Base-by-base conservation (phyloP, 306 rosid species). In the Ormosia semicastrata region DNA sequence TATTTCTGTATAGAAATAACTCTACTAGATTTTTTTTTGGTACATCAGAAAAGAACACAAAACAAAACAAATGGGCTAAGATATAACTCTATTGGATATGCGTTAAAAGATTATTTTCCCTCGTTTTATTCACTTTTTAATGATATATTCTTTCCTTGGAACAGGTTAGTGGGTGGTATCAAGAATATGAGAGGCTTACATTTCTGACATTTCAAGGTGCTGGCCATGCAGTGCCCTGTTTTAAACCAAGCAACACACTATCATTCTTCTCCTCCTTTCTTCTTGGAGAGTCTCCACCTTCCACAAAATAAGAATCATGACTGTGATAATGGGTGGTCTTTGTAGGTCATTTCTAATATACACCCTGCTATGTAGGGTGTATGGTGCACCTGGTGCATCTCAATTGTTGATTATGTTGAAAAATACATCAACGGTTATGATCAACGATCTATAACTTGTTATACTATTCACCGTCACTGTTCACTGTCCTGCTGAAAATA, bases 171-270 rank as follows among this genome's bases (percentile, higher is more conserved):
- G 98, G 98, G 10, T 94, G 97, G 98, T 88, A 73, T 81, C 97
- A 94, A 87, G 97, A 92, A 82, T 92, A 92, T 29, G 57, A 83
- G 24, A 97, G 98, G 15, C 89, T 94, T 10, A 92, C 97, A 0
- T 94, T 94, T 88, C 97, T 97, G 2, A 94, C 97, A 75, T 92
- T 94, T 54, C 66, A 97, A 66, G 98, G 98, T 50, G 97, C 98
- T 37, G 98, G 98, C 4, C 97, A 94, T 89, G 97, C 94, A 18
- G 97, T 94, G 60, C 98, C 98, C 3, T 86, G 90, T 80, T 94
- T 94, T 84, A 91, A 92, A 87, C 97, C 97, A 76, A 90, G 94
- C 91, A 89, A 86, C 82, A 90, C 98, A 5, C 74, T 94, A 24
- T 86, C 93, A 5, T 86, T 94, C 57, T 94, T 94, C 88, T 57